Evolutionary conservation across 352 stramenopile species (phyloP).

Genomic region (Globisporangium middletonii): DNA sequence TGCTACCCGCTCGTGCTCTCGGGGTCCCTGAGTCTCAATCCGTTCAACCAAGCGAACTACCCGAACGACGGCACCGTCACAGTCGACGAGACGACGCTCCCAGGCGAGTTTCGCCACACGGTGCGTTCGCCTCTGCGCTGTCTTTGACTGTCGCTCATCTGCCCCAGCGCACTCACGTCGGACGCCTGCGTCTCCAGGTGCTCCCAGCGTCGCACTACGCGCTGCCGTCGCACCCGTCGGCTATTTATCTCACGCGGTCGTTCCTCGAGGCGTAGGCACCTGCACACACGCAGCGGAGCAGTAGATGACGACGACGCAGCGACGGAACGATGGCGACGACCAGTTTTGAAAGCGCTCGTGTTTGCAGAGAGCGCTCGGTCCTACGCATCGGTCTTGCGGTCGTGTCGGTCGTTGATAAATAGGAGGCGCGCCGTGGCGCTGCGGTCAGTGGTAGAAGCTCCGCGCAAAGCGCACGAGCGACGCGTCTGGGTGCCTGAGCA

Average conservation of each 20-base stretch:
- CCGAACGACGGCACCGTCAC: constrained; percentile 64
- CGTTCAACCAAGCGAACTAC: constrained; percentile 70
- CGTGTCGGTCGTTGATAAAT: constrained; percentile 22
- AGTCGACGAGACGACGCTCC: constrained; percentile 56
- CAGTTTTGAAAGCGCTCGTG: no score
- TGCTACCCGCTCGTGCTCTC: constrained; percentile 60
- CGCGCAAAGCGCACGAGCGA: constrained; percentile 27
- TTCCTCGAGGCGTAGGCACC: constrained; percentile 39
- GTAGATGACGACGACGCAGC: not conserved
- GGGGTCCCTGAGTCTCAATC: constrained; percentile 62
- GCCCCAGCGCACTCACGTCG: no score
- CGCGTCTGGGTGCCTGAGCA: constrained; percentile 25
- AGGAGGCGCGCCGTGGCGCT: not conserved
- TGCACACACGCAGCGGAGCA: constrained; percentile 2
- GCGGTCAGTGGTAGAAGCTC: constrained; percentile 1
- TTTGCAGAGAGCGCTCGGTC: no score
- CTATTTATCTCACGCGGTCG: constrained; percentile 33
- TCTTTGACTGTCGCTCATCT: not conserved
- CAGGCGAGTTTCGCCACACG: constrained; percentile 63
- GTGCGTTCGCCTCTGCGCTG: constrained; percentile 13
- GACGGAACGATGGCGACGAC: no score
- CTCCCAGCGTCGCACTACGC: constrained; percentile 47
- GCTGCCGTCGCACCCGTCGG: constrained; percentile 46
- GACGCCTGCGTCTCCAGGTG: constrained; percentile 20
- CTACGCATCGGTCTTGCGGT: not conserved